Evolutionary conservation across 169 alveolate genomes (phyloP), one percentile per base, ranked within the genome.

Genomic region (Babesia ovata): DNA sequence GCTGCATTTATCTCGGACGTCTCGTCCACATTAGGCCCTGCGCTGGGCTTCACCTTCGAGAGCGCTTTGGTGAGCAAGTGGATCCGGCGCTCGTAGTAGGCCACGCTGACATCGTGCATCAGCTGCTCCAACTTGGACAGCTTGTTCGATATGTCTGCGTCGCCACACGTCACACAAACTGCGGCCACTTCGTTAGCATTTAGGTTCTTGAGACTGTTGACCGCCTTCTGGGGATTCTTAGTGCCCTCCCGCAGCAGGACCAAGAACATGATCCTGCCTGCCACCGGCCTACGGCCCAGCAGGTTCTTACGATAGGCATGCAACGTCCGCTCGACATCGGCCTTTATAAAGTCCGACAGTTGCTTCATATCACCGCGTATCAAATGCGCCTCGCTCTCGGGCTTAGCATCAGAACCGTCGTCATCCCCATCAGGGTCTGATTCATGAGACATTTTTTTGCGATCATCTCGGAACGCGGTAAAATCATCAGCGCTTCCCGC

Each of bases 151-250:
- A 81, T 81, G 22, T 81, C 88, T 26, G 29, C 50, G 29, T 33
- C 52, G 10, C 88, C 88, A 22, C 88, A 61, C 26, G 88, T 56
- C 24, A 81, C 88, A 36, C 88, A 81, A 10, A 81, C 67, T 2
- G 88, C 88, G 16, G 78, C 79, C 19, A 81, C 88, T 28, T 81
- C 88, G 21, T 45, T 49, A 0, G 88, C 63, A 42, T 81, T 73
- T 72, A 81, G 46, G 61, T 36, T 44, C 78, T 81, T 81, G 52
- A 81, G 46, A 13, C 88, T 39, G 33, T 50, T 70, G 22, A 81
- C 76, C 7, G 75, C 88, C 62, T 81, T 81, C 45, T 81, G 75
- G 4, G 88, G 76, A 46, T 70, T 73, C 39, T 81, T 81, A 11
- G 69, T 60, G 45, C 71, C 75, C 63, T 81, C 73, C 0, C 75